phyloP scores from a whole-genome alignment of 306 rosid species.

The Fagus crenata region DNA sequence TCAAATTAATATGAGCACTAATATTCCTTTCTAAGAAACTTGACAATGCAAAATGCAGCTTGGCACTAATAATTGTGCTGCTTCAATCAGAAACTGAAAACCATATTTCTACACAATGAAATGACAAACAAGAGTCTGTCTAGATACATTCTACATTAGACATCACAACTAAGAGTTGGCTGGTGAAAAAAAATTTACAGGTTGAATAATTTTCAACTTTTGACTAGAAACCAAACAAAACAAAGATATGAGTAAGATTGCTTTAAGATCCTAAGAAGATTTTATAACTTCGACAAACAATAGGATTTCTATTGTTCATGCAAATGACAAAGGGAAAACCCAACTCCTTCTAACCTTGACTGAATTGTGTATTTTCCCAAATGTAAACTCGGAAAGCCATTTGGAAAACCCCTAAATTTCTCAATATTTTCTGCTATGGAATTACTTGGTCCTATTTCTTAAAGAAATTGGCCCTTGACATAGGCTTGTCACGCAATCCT shows the following conservation, averaged over 20 bases:
- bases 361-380: no score
- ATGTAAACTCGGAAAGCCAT: background rate
- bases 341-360: no score
- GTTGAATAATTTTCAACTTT: background rate
- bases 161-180: background rate
- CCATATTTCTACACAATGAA: background rate
- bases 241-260: background rate
- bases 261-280: background rate
- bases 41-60: background rate
- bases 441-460: background rate
- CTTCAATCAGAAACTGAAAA: background rate
- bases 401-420: background rate
- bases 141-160: background rate
- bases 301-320: background rate
- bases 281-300: background rate
- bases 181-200: background rate
- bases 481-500: background rate
- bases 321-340: no score
- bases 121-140: no score
- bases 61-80: background rate
- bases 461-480: background rate
- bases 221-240: background rate
- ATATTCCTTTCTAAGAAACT: background rate
- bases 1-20: background rate
- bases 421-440: background rate